Evolutionary conservation across 495 filamentous ascomycete genomes (phyloP).

Genomic region (Melanomma pulvis-pyrius): DNA sequence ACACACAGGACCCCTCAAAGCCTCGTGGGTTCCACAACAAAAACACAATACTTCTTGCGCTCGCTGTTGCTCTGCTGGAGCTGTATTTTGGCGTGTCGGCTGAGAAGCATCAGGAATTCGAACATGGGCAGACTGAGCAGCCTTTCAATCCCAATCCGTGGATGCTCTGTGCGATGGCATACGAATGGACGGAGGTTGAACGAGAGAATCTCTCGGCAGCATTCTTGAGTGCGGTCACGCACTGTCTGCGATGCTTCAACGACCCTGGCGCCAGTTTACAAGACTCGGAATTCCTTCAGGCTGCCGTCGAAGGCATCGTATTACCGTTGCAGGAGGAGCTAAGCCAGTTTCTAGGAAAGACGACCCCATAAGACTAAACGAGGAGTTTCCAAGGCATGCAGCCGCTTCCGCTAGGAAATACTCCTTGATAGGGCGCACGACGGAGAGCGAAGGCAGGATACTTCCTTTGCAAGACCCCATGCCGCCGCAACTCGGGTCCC

Average conservation of each 20-base stretch:
- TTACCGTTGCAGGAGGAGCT: constrained; percentile 38
- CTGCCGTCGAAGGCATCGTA: constrained; percentile 35
- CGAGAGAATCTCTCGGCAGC: constrained; percentile 37
- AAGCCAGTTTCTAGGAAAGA: constrained; percentile 34
- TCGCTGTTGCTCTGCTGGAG: constrained; percentile 34
- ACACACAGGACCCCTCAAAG: not conserved
- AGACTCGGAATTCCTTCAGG: constrained; percentile 35
- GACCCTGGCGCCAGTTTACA: constrained; percentile 34
- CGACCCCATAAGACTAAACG: not conserved
- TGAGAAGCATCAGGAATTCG: constrained; percentile 24
- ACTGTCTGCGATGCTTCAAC: constrained; percentile 37
- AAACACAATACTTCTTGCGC: constrained; percentile 38
- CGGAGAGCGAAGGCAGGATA: not conserved
- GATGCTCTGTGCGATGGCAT: constrained; percentile 33
- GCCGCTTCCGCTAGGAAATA: not conserved
- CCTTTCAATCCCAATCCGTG: constrained; percentile 30
- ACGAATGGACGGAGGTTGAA: constrained; percentile 37
- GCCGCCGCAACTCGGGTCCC: not conserved
- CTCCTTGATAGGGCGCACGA: not conserved
- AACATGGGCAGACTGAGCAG: not conserved
- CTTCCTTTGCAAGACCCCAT: not conserved
- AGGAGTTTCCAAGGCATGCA: not conserved
- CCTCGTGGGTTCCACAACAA: constrained; percentile 36
- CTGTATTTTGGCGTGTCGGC: constrained; percentile 38
- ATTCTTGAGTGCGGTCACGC: constrained; percentile 30